Base-by-base conservation (phyloP, 2,329 filamentous ascomycete genomes). In the Pyrenophora graminea region DNA sequence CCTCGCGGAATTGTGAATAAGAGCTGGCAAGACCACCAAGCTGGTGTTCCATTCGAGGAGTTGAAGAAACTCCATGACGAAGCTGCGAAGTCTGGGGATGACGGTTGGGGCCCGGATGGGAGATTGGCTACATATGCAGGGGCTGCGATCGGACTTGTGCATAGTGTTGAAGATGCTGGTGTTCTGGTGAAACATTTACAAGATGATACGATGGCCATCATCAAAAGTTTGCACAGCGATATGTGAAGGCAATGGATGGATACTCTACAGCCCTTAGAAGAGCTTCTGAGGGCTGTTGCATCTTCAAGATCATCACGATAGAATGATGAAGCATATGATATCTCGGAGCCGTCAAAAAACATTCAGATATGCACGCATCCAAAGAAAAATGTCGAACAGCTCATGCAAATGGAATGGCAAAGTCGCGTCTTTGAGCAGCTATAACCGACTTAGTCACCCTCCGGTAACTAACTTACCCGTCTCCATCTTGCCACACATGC, bases 81-180 rank as follows among this genome's bases (percentile, higher is more conserved):
- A 51, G 82, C 81, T 33, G 61, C 78, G 59, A 71, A 76, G 59
- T 70, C 67, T 45, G 80, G 79, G 2, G 79, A 83, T 67, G 68
- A 13, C 75, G 80, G 30, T 80, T 81, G 79, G 82, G 81, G 12
- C 9, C 46, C 53, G 4, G 55, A 67, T 13, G 82, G 79, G 4
- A 75, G 84, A 49, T 70, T 85, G 70, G 83, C 82, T 4, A 82
- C 82, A 5, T 87, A 85, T 74, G 83, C 82, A 10, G 84, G 85
- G 4, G 81, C 81, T 6, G 83, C 79, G 0, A 79, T 87, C 5
- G 84, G 84, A 0, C 71, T 87, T 48, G 76, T 85, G 3, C 79
- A 71, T 38, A 67, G 76, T 34, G 72, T 82, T 1, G 74, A 76
- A 54, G 63, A 73, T 31, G 83, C 82, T 7, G 73, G 64, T 12